Conservation (phyloP, 805 yeast species). For the Yarrowia bubula region DNA sequence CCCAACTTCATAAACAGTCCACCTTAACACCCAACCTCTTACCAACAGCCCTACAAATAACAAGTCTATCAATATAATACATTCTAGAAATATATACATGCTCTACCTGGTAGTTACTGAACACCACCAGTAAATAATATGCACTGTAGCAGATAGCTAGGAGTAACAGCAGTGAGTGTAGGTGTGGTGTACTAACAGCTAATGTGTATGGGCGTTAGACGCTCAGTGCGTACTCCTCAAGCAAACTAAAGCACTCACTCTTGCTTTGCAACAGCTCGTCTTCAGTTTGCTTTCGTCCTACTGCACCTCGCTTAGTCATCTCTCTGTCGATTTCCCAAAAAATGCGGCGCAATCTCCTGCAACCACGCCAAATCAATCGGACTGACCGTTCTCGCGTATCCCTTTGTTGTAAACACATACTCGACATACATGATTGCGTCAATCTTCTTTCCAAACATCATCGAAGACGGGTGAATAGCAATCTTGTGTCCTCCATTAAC, state of each 20-base stretch:
- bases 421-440: conserved; percentile 95
- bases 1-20: too few species aligned
- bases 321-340: conserved; percentile 43
- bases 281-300: too few species aligned
- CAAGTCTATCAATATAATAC: too few species aligned
- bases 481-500: conserved; percentile 76
- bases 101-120: too few species aligned
- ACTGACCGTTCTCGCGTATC: conserved; percentile 88
- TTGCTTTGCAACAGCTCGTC: background rate
- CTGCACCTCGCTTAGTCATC: background rate
- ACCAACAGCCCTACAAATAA: too few species aligned
- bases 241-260: background rate
- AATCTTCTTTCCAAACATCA: conserved; percentile 73
- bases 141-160: too few species aligned
- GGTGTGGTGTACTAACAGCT: too few species aligned
- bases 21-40: too few species aligned
- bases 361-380: conserved; percentile 81
- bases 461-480: conserved; percentile 86
- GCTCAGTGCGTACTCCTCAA: background rate
- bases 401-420: conserved; percentile 87
- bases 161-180: too few species aligned
- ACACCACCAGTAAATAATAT: too few species aligned
- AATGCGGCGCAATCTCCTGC: conserved; percentile 72
- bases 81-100: too few species aligned
- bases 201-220: too few species aligned